These are phyloP conservation scores for Coprinellus micaceus DNA, from an alignment of 768 basidiomycete species.

Conservation along the genomic window DNA sequence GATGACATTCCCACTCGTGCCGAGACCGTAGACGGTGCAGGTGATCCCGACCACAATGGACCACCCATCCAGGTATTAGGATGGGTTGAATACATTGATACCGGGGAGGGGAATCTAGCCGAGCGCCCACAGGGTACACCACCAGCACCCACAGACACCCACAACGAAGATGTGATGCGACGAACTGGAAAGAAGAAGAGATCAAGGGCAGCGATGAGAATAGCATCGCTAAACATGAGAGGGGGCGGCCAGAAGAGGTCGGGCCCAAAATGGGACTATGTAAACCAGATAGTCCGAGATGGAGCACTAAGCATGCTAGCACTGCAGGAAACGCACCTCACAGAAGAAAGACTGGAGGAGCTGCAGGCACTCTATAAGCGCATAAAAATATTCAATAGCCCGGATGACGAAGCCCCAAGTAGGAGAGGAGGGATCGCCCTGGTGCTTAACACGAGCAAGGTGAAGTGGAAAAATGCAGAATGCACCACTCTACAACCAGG, in stretches of 20 bases:
- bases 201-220: not conserved
- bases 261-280: not conserved
- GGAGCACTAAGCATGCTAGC: not conserved
- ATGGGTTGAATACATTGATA: too few relatives aligned
- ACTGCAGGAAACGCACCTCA: constrained; percentile 7
- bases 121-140: too few relatives aligned
- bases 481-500: constrained; percentile 21
- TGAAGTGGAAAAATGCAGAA: constrained; percentile 11
- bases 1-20: too few relatives aligned
- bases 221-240: not conserved
- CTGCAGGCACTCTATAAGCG: not conserved
- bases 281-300: not conserved
- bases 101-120: too few relatives aligned
- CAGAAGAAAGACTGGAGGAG: not conserved
- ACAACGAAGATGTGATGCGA: too few relatives aligned
- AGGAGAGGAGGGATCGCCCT: constrained; percentile 29
- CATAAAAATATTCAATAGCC: not conserved
- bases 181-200: too few relatives aligned
- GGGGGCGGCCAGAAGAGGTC: not conserved
- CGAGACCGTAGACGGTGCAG: too few relatives aligned
- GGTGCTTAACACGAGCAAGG: constrained; percentile 27
- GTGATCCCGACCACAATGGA: too few relatives aligned
- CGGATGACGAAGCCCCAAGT: constrained; percentile 6
- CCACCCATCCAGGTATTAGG: too few relatives aligned
- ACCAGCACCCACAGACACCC: too few relatives aligned